phyloP scores from a whole-genome alignment of 2,329 filamentous ascomycete species.

The Cordyceps militaris region DNA sequence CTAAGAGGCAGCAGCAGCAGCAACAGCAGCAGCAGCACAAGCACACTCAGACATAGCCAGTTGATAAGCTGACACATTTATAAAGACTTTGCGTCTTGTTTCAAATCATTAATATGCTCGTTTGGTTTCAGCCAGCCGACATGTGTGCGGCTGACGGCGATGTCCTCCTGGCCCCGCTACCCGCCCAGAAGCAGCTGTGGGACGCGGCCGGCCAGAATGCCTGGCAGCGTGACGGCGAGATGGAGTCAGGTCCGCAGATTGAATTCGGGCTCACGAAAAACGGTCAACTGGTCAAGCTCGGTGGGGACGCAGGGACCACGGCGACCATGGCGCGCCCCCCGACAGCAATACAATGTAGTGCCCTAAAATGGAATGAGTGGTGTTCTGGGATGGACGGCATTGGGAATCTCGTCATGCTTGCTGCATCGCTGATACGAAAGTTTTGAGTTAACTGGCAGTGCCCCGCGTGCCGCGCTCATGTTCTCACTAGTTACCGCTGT shows the following conservation, averaged over 20 bases:
- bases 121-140: background rate
- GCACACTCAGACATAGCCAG: too few species aligned
- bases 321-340: background rate
- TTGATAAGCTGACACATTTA: background rate
- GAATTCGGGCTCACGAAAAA: slow-evolving; percentile 1
- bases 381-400: slow-evolving; percentile 8
- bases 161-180: background rate
- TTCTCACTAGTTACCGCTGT: slow-evolving; percentile 2
- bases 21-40: too few species aligned
- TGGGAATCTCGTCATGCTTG: slow-evolving; percentile 5
- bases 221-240: background rate
- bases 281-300: background rate
- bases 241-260: background rate
- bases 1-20: too few species aligned
- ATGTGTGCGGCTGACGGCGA: background rate
- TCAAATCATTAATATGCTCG: slow-evolving; percentile 3
- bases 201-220: background rate
- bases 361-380: slow-evolving; percentile 6
- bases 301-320: background rate
- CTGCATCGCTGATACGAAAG: background rate
- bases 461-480: background rate
- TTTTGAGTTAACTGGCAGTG: too few species aligned
- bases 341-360: too few species aligned
- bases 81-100: slow-evolving; percentile 4
- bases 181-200: background rate